A percentile compares a stretch with the other conserved stretches of the same genome.
Evolutionary conservation across 164 flowering plant genomes (phyloP).

Genomic region (Aristolochia contorta): DNA sequence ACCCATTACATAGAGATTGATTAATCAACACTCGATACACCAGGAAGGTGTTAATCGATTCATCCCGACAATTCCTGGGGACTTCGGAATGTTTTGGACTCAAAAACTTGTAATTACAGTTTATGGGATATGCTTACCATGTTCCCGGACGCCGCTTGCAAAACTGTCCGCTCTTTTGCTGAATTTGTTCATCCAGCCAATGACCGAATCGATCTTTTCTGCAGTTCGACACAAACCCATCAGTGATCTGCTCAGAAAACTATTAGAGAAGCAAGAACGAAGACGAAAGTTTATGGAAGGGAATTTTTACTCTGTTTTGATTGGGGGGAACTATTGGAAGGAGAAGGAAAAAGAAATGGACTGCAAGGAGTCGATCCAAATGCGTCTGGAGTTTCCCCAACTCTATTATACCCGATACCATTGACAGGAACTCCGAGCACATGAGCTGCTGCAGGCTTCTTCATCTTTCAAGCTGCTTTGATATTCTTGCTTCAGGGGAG

Average conservation of each 20-base stretch:
- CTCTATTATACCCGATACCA: neutral
- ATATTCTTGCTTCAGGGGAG: neutral
- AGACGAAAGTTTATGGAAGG: neutral
- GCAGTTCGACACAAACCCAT: conserved; percentile 10
- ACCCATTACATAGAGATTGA: neutral
- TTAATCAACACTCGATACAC: too few species aligned
- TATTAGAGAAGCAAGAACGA: neutral
- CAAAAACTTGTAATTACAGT: neutral
- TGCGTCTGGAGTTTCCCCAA: neutral
- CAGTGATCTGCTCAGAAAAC: neutral
- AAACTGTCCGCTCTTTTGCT: conserved; percentile 31
- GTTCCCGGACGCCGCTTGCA: conserved; percentile 36
- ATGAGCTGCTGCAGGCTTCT: conserved; percentile 1
- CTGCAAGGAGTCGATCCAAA: neutral
- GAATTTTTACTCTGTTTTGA: conserved; percentile 8
- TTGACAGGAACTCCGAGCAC: conserved; percentile 7
- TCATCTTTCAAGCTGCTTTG: conserved; percentile 4
- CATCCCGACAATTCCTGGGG: too few species aligned
- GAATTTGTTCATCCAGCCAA: conserved; percentile 27
- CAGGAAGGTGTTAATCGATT: too few species aligned
- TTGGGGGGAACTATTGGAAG: conserved; percentile 3
- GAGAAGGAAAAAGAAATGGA: conserved; percentile 2
- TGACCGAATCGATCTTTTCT: conserved; percentile 19
- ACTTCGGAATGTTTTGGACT: too few species aligned
- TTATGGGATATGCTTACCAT: conserved; percentile 23